Evolutionary conservation across 257 asterid genomes (phyloP), one percentile per base, ranked within the genome.

Genomic region (Solanum dulcamara): DNA sequence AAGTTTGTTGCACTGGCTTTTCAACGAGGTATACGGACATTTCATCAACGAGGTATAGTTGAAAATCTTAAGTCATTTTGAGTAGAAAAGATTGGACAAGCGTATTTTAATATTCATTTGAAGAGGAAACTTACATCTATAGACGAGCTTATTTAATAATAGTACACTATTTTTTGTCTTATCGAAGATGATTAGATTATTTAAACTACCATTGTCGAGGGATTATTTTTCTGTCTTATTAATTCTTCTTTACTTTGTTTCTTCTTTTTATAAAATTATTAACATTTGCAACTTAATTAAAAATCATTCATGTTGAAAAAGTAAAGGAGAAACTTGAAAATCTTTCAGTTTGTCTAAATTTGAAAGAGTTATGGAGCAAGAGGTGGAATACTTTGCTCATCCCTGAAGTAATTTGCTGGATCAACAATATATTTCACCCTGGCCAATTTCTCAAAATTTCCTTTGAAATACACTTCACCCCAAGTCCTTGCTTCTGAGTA

Each of bases 381-480:
- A 32, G 85, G 85, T 28, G 86, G 86, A 81, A 94, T 90, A 81
- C 95, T 94, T 68, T 93, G 96, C 83, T 92, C 92, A 74, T 90
- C 81, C 53, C 87, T 87, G 85, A 93, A 93, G 87, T 88, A 93
- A 35, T 92, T 93, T 30, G 57, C 48, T 2, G 96, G 95, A 84
- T 94, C 98, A 50, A 66, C 88, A 83, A 14, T 9, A 37, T 81
- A 88, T 75, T 94, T 94, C 30, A 89, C 91, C 33, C 32, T 8
- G 1, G 89, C 92, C 88, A 93, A 81, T 80, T 90, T 90, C 84
- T 84, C 42, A 57, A 92, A 92, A 68, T 93, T 93, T 3, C 85
- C 87, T 10, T 86, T 87, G 59, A 92, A 93, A 53, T 94, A 94
- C 85, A 85, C 92, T 4, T 55, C 72, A 11, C 98, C 97, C 94